A percentile compares a stretch with the other conserved stretches of the same genome.
These are phyloP conservation scores for Solanum hybrid DNA, from an alignment of 305 asterid species.

Conservation along the genomic window DNA sequence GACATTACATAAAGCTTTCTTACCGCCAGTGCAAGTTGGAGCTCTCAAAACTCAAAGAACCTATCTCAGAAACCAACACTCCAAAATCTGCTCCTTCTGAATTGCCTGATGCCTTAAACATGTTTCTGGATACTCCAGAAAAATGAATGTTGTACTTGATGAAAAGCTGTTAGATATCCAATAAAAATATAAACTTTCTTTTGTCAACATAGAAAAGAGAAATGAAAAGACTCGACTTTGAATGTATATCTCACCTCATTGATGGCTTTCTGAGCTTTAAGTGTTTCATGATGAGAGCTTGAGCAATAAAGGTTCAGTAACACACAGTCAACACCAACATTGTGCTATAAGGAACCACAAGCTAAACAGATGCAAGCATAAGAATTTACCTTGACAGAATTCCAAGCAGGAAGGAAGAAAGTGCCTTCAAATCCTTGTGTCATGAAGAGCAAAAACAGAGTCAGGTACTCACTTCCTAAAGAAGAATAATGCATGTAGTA, in stretches of 20 bases:
- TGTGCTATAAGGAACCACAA: conserved; percentile 5
- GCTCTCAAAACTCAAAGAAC: conserved; percentile 76
- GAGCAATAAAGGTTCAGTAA: conserved; percentile 20
- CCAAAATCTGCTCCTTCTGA: conserved; percentile 65
- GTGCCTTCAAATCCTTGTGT: conserved; percentile 78
- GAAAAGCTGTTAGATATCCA: conserved; percentile 60
- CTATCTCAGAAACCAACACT: conserved; percentile 74
- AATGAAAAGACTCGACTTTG: background rate
- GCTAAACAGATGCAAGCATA: conserved; percentile 1
- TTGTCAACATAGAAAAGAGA: background rate
- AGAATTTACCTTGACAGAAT: conserved; percentile 69
- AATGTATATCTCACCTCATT: conserved; percentile 66
- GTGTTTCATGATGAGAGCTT: conserved; percentile 96
- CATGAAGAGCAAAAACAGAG: conserved; percentile 13
- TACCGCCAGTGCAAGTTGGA: conserved; percentile 98
- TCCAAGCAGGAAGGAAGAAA: conserved; percentile 89
- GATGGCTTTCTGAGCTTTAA: conserved; percentile 95
- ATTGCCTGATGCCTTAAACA: conserved; percentile 31
- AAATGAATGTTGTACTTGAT: conserved; percentile 89
- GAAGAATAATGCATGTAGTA: background rate
- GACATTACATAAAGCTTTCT: background rate
- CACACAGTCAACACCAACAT: conserved; percentile 12
- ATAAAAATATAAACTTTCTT: background rate
- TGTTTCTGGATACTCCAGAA: conserved; percentile 78
- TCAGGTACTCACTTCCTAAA: background rate